Base-by-base conservation (phyloP, 164 flowering plant species). In the Cinnamomum micranthum region DNA sequence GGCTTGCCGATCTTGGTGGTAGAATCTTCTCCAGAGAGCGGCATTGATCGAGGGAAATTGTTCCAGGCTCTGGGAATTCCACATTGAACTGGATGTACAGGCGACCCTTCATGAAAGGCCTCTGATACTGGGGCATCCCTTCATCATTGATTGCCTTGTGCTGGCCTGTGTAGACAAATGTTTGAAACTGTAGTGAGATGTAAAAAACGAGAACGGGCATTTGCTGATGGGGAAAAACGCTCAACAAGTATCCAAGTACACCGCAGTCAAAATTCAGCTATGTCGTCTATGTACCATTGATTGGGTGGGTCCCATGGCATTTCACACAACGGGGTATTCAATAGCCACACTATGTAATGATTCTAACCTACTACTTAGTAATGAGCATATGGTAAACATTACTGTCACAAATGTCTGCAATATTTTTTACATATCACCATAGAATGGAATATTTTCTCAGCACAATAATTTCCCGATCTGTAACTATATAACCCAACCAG, bases 31-130 rank as follows among this genome's bases (percentile, higher is more conserved):
- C 82, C 70, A 91, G 27, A 1, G 74, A 19, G 50, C 73, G 71
- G 67, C 88, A 83, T 65, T 91, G 86, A 4, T 88, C 91, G 1
- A 75, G 78, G 11, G 88, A 80, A 58, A 86, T 79, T 31, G 73
- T 65, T 24, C 88, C 88, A 27, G 90, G 80, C 0, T 88, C 90
- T 0, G 94, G 92, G 77, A 90, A 88, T 4, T 86, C 89, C 28
- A 90, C 88, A 10, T 73, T 83, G 73, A 90, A 87, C 25, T 87
- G 85, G 68, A 88, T 84, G 84, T 82, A 90, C 3, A 88, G 81
- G 47, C 77, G 68, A 23, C 93, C 93, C 78, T 82, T 88, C 84
- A 89, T 86, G 84, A 90, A 88, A 0, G 93, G 90, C 74, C 91
- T 82, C 69, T 81, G 81, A 68, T 88, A 72, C 23, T 81, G 82